phyloP scores from a whole-genome alignment of 1,284 basidiomycete species.

The Mycena citricolor region DNA sequence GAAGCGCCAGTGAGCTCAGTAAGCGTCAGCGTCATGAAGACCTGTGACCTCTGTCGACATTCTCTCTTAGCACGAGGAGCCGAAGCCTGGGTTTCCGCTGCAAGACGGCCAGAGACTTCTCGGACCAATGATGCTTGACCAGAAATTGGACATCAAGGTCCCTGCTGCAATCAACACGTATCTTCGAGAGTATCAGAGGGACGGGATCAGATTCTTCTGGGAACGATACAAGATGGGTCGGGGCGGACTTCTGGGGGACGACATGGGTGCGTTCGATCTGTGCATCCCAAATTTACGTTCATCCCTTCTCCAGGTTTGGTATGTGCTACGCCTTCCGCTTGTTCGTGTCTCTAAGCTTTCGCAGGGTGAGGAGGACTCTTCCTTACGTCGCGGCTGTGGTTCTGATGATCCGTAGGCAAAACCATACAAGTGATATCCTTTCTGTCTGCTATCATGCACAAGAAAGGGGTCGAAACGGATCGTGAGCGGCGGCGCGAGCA shows the following conservation, averaged over 20 bases:
- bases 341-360: neutral
- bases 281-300: neutral
- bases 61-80: constrained; percentile 34
- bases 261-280: constrained; percentile 79
- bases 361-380: constrained; percentile 6
- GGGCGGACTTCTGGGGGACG: constrained; percentile 82
- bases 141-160: constrained; percentile 47
- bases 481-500: constrained; percentile 58
- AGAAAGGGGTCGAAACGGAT: constrained; percentile 65
- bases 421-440: constrained; percentile 90
- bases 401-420: constrained; percentile 52
- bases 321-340: neutral
- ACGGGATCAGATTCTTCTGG: constrained; percentile 79
- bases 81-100: constrained; percentile 56
- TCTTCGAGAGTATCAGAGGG: constrained; percentile 81
- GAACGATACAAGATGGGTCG: constrained; percentile 57
- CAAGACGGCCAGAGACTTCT: constrained; percentile 40
- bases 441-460: constrained; percentile 82
- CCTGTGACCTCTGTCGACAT: no score
- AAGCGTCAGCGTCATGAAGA: neutral
- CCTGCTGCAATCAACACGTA: constrained; percentile 77
- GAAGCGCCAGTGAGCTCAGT: neutral
- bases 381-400: constrained; percentile 5
- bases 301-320: neutral
- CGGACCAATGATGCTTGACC: constrained; percentile 50